Evolutionary conservation across 345 rosid species (phyloP), one percentile per base, ranked within the genome.

Genomic region (Arabidopsis suecica): DNA sequence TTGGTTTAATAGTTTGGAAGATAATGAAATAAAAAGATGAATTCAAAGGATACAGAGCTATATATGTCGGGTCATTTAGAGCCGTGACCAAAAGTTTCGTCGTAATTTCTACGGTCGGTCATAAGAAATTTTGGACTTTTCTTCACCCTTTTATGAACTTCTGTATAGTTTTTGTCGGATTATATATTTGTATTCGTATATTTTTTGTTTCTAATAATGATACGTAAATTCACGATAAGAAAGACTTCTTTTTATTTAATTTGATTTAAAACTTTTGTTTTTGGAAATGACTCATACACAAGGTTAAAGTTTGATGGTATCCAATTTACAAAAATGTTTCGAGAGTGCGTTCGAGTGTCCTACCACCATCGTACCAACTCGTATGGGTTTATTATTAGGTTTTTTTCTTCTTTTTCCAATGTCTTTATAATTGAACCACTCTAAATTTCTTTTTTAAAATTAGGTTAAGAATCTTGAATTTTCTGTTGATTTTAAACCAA

Each of bases 61-160:
- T 73, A 68, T 81, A 82, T 72, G 79, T 56, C 75, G 93, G 85
- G 76, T 74, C 77, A 71, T 69, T 61, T 63, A 77, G 75, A 66
- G 77, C 79, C 67, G 56, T 59, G 81, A 63, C 74, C 66, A 78
- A 66, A 62, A 78, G 74, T 67, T 78, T 60, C 55, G 57, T 67
- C 60, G 73, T 71, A 70, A 38, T 69, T 63, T 77, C 9, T 47
- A 63, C 61, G 66, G 57, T 76, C 69, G 57, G 64, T 74, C 69
- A 51, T 69, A 8, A 53, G 38, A 47, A 48, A 7, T 36, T 64
- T 77, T 77, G 80, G 80, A 70, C 45, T 64, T 70, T 47, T 56
- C 65, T 44, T 62, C 16, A 36, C 38, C 42, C 65, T 76, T 55
- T 45, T 70, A 33, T 62, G 33, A 32, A 69, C 70, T 64, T 77